phyloP scores from a whole-genome alignment of 495 filamentous ascomycete genomes.

The Xylaria cubensis region DNA sequence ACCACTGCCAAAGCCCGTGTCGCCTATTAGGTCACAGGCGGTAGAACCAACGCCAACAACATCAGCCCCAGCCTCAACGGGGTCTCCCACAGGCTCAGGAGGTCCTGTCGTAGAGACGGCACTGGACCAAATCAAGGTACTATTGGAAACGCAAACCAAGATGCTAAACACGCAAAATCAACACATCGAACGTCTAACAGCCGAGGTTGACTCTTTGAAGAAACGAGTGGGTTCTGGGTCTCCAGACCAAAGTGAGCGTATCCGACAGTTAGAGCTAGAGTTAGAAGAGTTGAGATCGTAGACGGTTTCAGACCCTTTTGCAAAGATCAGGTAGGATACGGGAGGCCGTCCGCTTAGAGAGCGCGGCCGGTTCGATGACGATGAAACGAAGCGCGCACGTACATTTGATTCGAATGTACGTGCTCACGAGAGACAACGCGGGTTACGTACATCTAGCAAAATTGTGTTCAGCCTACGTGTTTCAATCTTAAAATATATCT shows the following conservation, averaged over 20 bases:
- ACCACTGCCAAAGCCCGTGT: conserved; percentile 42
- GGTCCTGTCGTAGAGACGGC: conserved; percentile 47
- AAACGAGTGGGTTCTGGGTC: conserved; percentile 62
- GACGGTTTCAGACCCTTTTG: conserved; percentile 11
- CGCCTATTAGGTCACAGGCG: conserved; percentile 42
- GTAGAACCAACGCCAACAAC: conserved; percentile 33
- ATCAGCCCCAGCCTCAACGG: conserved; percentile 29
- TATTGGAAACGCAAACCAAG: conserved; percentile 67
- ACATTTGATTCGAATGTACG: conserved; percentile 31
- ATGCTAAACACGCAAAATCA: conserved; percentile 63
- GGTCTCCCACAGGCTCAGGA: conserved; percentile 28
- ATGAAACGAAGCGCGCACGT: conserved; percentile 36
- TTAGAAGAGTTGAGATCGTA: conserved; percentile 61
- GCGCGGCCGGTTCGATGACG: conserved; percentile 31
- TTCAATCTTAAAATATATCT: conserved; percentile 2
- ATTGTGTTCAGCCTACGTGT: background rate
- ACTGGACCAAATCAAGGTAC: conserved; percentile 67
- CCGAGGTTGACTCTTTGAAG: conserved; percentile 76
- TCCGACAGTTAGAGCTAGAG: conserved; percentile 72
- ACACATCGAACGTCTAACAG: conserved; percentile 67
- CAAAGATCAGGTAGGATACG: conserved; percentile 31
- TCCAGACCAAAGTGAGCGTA: conserved; percentile 70
- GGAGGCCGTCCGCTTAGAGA: conserved; percentile 17
- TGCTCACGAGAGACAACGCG: conserved; percentile 23
- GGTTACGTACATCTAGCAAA: conserved; percentile 22